Evolutionary conservation across 164 flowering plant species (phyloP).

Genomic region (Vitis rupestris): DNA sequence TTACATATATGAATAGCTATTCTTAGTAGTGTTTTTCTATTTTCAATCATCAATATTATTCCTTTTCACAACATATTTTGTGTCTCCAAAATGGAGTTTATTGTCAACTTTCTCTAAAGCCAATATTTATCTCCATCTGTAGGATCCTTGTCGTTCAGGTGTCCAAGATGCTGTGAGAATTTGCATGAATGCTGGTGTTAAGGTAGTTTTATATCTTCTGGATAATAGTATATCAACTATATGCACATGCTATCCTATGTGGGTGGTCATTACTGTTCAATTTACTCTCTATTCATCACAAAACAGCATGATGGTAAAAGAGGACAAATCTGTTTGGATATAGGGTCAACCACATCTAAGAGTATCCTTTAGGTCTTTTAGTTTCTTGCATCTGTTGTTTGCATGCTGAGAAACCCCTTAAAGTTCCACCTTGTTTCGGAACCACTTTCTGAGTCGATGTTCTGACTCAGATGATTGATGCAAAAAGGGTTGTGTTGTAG

Average conservation of each 20-base stretch:
- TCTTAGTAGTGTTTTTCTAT: neutral
- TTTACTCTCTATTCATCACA: neutral
- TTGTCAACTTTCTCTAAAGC: neutral
- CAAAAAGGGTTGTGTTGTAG: too few species aligned
- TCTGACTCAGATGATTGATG: too few species aligned
- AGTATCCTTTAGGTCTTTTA: too few species aligned
- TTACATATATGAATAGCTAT: neutral
- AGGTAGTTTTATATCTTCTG: constrained; percentile 22
- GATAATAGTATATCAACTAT: neutral
- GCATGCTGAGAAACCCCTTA: too few species aligned
- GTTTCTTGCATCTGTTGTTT: too few species aligned
- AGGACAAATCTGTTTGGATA: neutral
- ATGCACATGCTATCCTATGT: neutral
- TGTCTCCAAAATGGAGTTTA: neutral
- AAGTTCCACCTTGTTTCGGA: too few species aligned
- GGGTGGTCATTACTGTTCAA: neutral
- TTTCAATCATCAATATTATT: neutral
- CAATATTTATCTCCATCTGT: constrained; percentile 6
- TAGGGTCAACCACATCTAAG: too few species aligned
- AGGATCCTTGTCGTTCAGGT: constrained; percentile 55
- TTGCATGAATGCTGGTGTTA: constrained; percentile 47
- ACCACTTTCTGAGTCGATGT: too few species aligned
- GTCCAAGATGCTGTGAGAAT: constrained; percentile 42
- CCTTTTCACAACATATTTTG: neutral
- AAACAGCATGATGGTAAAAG: neutral